Percentiles rank a stretch among this genome's conserved stretches.
phyloP scores from a whole-genome alignment of 139 green algal species.

The Eudorina sp. region DNA sequence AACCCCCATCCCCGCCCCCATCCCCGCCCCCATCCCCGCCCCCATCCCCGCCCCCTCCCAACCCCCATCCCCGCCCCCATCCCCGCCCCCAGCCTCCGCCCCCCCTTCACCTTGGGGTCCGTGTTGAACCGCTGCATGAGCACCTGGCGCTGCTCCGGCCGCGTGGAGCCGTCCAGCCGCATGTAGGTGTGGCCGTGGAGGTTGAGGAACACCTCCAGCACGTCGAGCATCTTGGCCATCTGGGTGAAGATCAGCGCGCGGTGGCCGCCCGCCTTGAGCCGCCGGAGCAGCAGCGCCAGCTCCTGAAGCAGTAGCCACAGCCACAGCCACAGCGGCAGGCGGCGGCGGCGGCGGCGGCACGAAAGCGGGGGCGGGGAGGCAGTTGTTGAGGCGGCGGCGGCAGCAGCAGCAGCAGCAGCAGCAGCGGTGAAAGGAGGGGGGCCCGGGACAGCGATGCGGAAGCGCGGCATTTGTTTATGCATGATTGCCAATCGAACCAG shows the following conservation, averaged over 20 bases:
- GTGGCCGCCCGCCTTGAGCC: conserved; percentile 87
- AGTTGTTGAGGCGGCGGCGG: no score
- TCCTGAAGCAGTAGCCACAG: no score
- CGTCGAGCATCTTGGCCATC: conserved; percentile 97
- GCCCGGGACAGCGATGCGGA: no score
- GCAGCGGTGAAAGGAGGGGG: no score
- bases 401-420: no score
- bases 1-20: no score
- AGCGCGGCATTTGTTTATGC: no score
- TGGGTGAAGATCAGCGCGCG: conserved; percentile 97
- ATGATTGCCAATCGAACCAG: no score
- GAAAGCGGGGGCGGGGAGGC: no score
- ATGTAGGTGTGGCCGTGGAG: conserved; percentile 96
- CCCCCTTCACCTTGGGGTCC: conserved; percentile 48
- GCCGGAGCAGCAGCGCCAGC: conserved; percentile 84
- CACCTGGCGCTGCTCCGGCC: conserved; percentile 94
- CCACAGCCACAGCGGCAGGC: no score
- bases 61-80: not conserved
- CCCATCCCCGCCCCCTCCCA: not conserved
- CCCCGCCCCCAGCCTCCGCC: not conserved
- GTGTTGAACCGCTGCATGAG: conserved; percentile 80
- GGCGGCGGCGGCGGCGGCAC: no score
- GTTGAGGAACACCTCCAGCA: conserved; percentile 97
- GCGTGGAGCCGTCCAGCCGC: conserved; percentile 96
- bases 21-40: not conserved